Conservation (phyloP, 768 basidiomycete genomes). For the Collybia sordida region DNA sequence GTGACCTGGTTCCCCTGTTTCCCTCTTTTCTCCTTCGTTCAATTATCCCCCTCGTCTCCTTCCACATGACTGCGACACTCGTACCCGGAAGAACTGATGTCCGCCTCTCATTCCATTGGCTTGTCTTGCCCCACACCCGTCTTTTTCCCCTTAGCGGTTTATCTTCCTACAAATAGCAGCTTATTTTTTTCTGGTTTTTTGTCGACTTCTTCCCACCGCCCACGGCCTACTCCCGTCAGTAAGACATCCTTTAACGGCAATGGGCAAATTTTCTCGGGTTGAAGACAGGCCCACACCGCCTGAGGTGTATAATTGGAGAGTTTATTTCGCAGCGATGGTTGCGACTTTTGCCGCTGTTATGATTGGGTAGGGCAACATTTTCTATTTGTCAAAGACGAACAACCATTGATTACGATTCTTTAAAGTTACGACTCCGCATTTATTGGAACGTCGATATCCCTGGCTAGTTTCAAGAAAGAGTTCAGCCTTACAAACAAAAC, state of each 20-base stretch:
- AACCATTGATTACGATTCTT: conserved; percentile 1
- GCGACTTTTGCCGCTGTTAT: conserved; percentile 38
- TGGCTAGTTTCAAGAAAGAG: conserved; percentile 40
- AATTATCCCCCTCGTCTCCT: too few relatives aligned
- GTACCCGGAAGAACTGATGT: too few relatives aligned
- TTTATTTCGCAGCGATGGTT: conserved; percentile 32
- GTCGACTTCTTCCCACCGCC: too few relatives aligned
- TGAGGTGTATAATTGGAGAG: conserved; percentile 41
- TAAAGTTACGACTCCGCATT: conserved; percentile 44
- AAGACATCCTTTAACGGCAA: not conserved
- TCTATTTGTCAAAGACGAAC: not conserved
- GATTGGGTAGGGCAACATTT: conserved; percentile 29
- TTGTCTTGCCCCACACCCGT: too few relatives aligned
- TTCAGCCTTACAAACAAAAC: conserved; percentile 37
- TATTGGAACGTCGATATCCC: conserved; percentile 43
- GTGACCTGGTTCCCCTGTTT: too few relatives aligned
- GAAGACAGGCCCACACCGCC: conserved; percentile 22
- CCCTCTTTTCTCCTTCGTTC: too few relatives aligned
- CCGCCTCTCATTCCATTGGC: too few relatives aligned
- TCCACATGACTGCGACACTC: too few relatives aligned
- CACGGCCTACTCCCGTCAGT: too few relatives aligned
- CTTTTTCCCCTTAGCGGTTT: too few relatives aligned
- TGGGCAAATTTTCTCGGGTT: conserved; percentile 19
- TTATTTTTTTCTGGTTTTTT: too few relatives aligned
- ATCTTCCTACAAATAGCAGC: too few relatives aligned